A percentile compares a stretch with the other conserved stretches of the same genome.
Conservation (phyloP, 1,284 basidiomycete species). For the Trametes hirsuta region DNA sequence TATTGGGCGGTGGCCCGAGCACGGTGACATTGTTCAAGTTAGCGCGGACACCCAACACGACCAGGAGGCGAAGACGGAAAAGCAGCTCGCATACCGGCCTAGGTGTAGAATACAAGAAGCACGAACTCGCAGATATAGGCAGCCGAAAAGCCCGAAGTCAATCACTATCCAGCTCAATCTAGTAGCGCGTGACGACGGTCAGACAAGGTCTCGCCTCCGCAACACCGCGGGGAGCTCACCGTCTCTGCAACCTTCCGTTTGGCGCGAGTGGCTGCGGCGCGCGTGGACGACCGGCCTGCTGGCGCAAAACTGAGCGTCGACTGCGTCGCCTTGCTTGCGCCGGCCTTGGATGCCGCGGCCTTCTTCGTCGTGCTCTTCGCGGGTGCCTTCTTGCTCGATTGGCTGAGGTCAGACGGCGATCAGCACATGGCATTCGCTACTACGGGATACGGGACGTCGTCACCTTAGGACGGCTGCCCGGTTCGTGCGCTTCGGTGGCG, state of each 20-base stretch:
- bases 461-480: conserved; percentile 69
- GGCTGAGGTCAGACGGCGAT: conserved; percentile 24
- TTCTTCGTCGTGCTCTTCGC: conserved; percentile 63
- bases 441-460: conserved; percentile 11
- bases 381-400: conserved; percentile 48
- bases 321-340: conserved; percentile 46
- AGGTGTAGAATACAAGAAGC: conserved; percentile 4
- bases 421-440: not conserved
- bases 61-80: not conserved
- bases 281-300: conserved; percentile 49
- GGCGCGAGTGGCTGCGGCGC: conserved; percentile 34
- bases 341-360: conserved; percentile 30
- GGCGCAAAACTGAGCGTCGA: conserved; percentile 67
- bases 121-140: not conserved
- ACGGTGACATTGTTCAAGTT: not conserved
- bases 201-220: not conserved
- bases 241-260: conserved; percentile 33
- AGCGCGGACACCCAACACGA: not conserved
- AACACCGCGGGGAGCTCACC: conserved; percentile 18
- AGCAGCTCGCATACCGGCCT: not conserved
- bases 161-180: conserved; percentile 32
- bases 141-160: conserved; percentile 3
- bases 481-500: conserved; percentile 60
- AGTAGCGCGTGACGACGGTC: not conserved
- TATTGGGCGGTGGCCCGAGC: not conserved